phyloP scores from a whole-genome alignment of 257 asterid species.

The Perilla frutescens region DNA sequence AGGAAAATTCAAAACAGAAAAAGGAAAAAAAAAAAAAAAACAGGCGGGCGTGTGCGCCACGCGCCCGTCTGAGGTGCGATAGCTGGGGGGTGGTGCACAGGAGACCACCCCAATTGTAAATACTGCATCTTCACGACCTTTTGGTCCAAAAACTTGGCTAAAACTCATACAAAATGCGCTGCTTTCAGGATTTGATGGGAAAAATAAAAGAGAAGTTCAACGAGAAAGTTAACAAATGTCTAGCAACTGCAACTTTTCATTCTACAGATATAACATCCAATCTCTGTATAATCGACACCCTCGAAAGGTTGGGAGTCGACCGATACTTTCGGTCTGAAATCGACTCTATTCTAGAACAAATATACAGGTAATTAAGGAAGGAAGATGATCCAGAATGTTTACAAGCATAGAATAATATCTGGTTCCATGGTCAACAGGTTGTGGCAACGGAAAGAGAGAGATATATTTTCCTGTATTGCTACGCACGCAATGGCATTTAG shows the following conservation, averaged over 20 bases:
- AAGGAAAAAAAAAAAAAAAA: too few relatives aligned
- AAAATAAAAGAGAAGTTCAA: not conserved
- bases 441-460: slow-evolving; percentile 41
- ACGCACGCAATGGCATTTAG: slow-evolving; percentile 54
- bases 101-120: too few relatives aligned
- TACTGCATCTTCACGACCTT: too few relatives aligned
- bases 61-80: too few relatives aligned
- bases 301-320: slow-evolving; percentile 45
- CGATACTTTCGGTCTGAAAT: slow-evolving; percentile 39
- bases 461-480: slow-evolving; percentile 29
- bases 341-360: slow-evolving; percentile 29
- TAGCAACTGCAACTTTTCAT: slow-evolving; percentile 26
- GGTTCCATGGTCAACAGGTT: slow-evolving; percentile 14
- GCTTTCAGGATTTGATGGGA: slow-evolving; percentile 16
- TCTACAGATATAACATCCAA: slow-evolving; percentile 18
- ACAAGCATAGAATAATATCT: not conserved
- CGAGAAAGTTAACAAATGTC: not conserved
- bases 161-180: too few relatives aligned
- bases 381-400: not conserved
- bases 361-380: slow-evolving; percentile 34
- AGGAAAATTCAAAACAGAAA: too few relatives aligned
- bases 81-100: too few relatives aligned
- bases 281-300: slow-evolving; percentile 40
- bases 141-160: too few relatives aligned
- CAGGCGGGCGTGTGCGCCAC: too few relatives aligned